A percentile compares a stretch with the other conserved stretches of the same genome.
phyloP scores from a whole-genome alignment of 1,284 basidiomycete genomes.

The Puccinia novopanici region DNA sequence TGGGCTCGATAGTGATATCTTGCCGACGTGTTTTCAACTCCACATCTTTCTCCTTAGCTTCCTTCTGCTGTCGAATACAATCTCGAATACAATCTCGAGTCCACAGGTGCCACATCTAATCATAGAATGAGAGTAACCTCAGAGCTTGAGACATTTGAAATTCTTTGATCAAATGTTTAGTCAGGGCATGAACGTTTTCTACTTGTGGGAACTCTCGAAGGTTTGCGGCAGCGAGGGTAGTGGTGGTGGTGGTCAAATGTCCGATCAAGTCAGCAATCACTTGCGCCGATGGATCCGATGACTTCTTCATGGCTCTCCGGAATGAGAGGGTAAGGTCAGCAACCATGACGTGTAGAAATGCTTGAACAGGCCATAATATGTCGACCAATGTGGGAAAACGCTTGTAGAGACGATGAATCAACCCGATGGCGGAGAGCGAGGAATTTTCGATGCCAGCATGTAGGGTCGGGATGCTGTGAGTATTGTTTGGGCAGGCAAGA shows the following conservation, averaged over 20 bases:
- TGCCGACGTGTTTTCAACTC: slow-evolving; percentile 74
- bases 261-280: too few relatives aligned
- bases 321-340: too few relatives aligned
- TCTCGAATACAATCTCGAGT: too few relatives aligned
- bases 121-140: slow-evolving; percentile 62
- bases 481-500: neutral
- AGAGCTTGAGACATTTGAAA: slow-evolving; percentile 61
- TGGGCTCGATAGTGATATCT: slow-evolving; percentile 68
- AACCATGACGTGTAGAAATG: too few relatives aligned
- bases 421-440: slow-evolving; percentile 38
- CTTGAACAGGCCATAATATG: too few relatives aligned
- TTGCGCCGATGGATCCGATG: too few relatives aligned
- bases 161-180: slow-evolving; percentile 55
- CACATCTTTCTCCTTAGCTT: slow-evolving; percentile 69
- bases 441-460: slow-evolving; percentile 38
- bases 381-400: too few relatives aligned
- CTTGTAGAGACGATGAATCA: too few relatives aligned
- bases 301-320: too few relatives aligned
- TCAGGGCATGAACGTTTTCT: slow-evolving; percentile 59
- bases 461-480: neutral
- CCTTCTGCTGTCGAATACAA: too few relatives aligned
- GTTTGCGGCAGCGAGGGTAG: too few relatives aligned
- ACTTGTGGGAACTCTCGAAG: neutral
- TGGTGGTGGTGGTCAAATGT: too few relatives aligned
- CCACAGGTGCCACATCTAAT: slow-evolving; percentile 71